A percentile compares a stretch with the other conserved stretches of the same genome.
Conservation (phyloP, 208 protist species). For the Phytomonas francai region DNA sequence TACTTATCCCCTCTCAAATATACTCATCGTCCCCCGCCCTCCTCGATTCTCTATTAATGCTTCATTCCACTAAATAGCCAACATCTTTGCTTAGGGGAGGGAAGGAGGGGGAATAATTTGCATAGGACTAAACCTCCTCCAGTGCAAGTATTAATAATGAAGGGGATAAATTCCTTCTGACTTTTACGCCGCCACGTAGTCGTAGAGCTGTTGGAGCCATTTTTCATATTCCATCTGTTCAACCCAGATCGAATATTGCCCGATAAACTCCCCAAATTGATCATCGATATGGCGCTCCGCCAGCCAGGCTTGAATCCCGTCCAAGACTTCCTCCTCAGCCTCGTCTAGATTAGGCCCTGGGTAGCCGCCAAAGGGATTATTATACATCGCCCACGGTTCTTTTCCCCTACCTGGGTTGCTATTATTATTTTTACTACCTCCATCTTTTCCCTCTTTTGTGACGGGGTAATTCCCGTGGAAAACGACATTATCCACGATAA, state of each 20-base stretch:
- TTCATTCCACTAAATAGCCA: too few species aligned
- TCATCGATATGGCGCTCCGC: slow-evolving; percentile 78
- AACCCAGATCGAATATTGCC: slow-evolving; percentile 68
- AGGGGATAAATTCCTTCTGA: neutral
- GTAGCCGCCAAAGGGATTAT: slow-evolving; percentile 66
- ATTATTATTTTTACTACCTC: slow-evolving; percentile 6
- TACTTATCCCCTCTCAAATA: too few species aligned
- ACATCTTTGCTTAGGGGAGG: too few species aligned
- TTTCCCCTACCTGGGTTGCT: neutral
- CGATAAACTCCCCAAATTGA: slow-evolving; percentile 73
- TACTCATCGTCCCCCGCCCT: too few species aligned
- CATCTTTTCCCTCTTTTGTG: slow-evolving; percentile 2
- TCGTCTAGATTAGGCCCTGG: slow-evolving; percentile 70
- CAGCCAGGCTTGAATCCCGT: slow-evolving; percentile 69
- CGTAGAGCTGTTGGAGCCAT: slow-evolving; percentile 75
- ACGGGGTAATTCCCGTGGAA: slow-evolving; percentile 33
- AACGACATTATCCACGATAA: slow-evolving; percentile 60
- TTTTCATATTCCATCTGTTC: slow-evolving; percentile 85
- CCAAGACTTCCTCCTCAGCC: slow-evolving; percentile 73
- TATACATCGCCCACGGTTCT: slow-evolving; percentile 18
- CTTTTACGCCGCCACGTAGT: slow-evolving; percentile 69
- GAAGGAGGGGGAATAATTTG: too few species aligned
- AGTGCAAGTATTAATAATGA: too few species aligned
- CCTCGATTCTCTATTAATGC: too few species aligned
- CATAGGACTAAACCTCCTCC: too few species aligned